phyloP scores from a whole-genome alignment of 495 filamentous ascomycete species.

The Recurvomyces mirabilis region DNA sequence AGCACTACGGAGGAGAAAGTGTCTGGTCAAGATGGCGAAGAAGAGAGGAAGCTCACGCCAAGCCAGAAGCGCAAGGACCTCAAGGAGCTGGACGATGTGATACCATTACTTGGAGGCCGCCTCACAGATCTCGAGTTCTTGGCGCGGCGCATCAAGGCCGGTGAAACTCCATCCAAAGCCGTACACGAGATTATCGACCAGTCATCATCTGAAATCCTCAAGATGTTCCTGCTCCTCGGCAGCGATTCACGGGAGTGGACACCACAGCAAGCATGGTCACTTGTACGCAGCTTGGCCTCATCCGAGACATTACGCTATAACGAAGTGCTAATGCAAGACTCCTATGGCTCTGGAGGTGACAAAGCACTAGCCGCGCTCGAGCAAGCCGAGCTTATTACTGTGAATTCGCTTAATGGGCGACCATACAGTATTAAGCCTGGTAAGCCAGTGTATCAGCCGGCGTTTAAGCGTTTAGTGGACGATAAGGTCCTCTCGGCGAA shows the following conservation, averaged over 20 bases:
- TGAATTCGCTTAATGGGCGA: conserved; percentile 60
- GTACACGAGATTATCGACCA: conserved; percentile 82
- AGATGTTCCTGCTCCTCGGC: conserved; percentile 66
- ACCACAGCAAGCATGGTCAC: conserved; percentile 76
- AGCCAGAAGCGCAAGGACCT: conserved; percentile 37
- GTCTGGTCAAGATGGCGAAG: conserved; percentile 16
- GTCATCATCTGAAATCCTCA: conserved; percentile 76
- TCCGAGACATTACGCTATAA: conserved; percentile 62
- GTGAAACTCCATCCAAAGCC: conserved; percentile 75
- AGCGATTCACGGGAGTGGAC: conserved; percentile 52
- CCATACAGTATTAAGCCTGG: conserved; percentile 67
- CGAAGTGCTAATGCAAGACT: conserved; percentile 62
- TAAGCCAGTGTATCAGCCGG: conserved; percentile 77
- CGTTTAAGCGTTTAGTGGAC: conserved; percentile 57
- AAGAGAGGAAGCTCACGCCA: conserved; percentile 28
- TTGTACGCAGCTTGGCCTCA: conserved; percentile 61
- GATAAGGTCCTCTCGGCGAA: conserved; percentile 62
- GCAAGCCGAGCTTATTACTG: conserved; percentile 75
- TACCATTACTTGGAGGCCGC: conserved; percentile 71
- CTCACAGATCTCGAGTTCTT: conserved; percentile 91
- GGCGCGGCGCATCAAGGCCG: conserved; percentile 77
- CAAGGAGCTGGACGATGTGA: conserved; percentile 66
- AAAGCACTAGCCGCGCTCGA: conserved; percentile 64
- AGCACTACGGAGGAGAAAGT: conserved; percentile 31
- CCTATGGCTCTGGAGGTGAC: conserved; percentile 62